Conservation (phyloP, 164 flowering plant species). For the Protea cynaroides region DNA sequence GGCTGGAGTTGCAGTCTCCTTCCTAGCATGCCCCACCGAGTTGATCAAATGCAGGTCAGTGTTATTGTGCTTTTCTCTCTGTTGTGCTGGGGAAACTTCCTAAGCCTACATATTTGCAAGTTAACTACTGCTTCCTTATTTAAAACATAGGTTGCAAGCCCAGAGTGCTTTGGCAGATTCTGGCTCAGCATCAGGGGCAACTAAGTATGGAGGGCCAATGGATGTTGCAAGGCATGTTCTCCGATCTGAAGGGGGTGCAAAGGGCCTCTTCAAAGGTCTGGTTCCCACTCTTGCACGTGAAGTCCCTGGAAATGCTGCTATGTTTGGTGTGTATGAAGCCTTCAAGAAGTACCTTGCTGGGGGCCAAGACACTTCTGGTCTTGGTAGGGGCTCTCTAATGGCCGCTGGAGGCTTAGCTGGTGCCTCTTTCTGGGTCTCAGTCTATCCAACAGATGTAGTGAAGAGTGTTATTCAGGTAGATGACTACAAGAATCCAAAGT, state of each 20-base stretch:
- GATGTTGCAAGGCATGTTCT: constrained; percentile 93
- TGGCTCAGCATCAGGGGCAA: constrained; percentile 39
- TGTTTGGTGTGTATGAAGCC: constrained; percentile 89
- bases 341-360: constrained; percentile 75
- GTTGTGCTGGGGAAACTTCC: background rate
- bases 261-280: constrained; percentile 86
- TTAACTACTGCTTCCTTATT: background rate
- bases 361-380: constrained; percentile 71
- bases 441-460: constrained; percentile 92
- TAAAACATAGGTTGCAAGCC: constrained; percentile 75
- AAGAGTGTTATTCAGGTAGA: constrained; percentile 95
- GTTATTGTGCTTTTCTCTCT: background rate
- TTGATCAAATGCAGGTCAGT: constrained; percentile 92
- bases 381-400: constrained; percentile 76
- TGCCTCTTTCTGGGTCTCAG: constrained; percentile 74
- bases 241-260: constrained; percentile 64
- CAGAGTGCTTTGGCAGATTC: constrained; percentile 71
- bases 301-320: constrained; percentile 91
- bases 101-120: background rate
- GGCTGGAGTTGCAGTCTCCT: constrained; percentile 91
- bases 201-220: constrained; percentile 92
- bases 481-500: constrained; percentile 80
- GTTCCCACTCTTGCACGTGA: constrained; percentile 90
- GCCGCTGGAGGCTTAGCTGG: constrained; percentile 94
- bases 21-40: constrained; percentile 95